These are phyloP conservation scores for Lolium perenne DNA, from an alignment of 176 grass and related monocot genomes.

Conservation along the genomic window DNA sequence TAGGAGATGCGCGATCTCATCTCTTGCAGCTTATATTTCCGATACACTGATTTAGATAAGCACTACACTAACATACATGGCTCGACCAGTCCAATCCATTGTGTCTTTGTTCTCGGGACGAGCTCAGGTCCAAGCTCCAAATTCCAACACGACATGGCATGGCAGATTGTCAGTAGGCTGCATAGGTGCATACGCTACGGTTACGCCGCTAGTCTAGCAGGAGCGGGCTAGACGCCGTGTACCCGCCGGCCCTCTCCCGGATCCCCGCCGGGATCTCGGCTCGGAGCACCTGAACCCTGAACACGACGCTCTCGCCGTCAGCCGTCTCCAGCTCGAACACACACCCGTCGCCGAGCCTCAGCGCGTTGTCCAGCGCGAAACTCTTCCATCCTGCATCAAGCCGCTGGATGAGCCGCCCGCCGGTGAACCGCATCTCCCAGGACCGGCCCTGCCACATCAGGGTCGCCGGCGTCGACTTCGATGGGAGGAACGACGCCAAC, in stretches of 20 bases:
- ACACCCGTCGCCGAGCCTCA: constrained; percentile 51
- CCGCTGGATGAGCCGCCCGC: constrained; percentile 17
- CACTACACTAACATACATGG: background rate
- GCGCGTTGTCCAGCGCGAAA: constrained; percentile 48
- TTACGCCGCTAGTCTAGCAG: constrained; percentile 50
- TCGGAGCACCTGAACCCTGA: constrained; percentile 56
- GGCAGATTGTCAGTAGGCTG: no score
- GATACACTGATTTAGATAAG: background rate
- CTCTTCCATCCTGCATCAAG: constrained; percentile 45
- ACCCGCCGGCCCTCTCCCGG: constrained; percentile 40
- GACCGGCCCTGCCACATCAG: constrained; percentile 25
- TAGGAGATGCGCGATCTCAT: no score
- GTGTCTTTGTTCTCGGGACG: no score
- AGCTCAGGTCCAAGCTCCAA: no score
- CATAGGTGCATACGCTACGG: no score
- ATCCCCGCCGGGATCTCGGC: constrained; percentile 38
- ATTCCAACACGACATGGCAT: no score
- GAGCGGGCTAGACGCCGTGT: constrained; percentile 46
- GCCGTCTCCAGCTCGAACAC: constrained; percentile 49
- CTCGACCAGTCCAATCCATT: no score
- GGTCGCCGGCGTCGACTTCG: background rate
- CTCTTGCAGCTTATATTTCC: no score
- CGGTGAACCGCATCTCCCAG: constrained; percentile 54
- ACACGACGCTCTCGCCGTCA: constrained; percentile 30
- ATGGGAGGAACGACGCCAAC: constrained; percentile 43